Conservation (phyloP, 371 early-diverging fungal genomes). For the Lichtheimia ramosa region DNA sequence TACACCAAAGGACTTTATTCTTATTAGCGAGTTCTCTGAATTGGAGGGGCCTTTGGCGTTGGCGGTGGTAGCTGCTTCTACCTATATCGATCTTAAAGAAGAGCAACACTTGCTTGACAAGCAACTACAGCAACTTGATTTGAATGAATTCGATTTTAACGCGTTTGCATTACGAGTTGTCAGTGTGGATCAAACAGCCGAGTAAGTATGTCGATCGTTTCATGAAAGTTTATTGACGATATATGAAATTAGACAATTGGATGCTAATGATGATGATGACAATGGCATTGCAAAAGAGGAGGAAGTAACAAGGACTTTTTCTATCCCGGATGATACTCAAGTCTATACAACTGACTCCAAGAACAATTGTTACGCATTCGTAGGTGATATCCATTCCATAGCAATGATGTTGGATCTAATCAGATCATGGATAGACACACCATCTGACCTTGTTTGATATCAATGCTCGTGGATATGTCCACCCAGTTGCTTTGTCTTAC, state of each 20-base stretch:
- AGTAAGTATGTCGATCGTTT: conserved; percentile 19
- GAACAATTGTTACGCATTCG: conserved; percentile 56
- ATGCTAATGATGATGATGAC: not conserved
- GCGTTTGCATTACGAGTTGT: conserved; percentile 59
- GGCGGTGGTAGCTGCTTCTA: conserved; percentile 42
- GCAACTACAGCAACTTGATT: conserved; percentile 18
- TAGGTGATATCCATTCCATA: conserved; percentile 16
- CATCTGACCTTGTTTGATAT: conserved; percentile 63
- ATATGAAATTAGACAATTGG: conserved; percentile 11
- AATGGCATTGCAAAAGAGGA: not conserved
- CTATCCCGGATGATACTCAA: conserved; percentile 63
- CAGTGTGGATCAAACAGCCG: conserved; percentile 50
- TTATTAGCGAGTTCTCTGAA: conserved; percentile 63
- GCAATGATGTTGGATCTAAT: not conserved
- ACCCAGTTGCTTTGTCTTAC: conserved; percentile 59
- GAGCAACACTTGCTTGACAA: conserved; percentile 2
- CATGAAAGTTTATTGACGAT: too few relatives aligned
- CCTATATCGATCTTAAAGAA: conserved; percentile 35
- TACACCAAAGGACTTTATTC: conserved; percentile 49
- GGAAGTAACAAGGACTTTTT: conserved; percentile 25
- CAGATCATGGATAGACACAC: conserved; percentile 39
- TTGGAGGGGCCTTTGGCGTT: conserved; percentile 58
- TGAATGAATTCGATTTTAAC: conserved; percentile 50
- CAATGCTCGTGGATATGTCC: conserved; percentile 60
- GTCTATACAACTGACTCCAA: conserved; percentile 56